Evolutionary conservation across 371 early-diverging fungal species (phyloP), one percentile per base, ranked within the genome.

Genomic region (Nematocida sp.): DNA sequence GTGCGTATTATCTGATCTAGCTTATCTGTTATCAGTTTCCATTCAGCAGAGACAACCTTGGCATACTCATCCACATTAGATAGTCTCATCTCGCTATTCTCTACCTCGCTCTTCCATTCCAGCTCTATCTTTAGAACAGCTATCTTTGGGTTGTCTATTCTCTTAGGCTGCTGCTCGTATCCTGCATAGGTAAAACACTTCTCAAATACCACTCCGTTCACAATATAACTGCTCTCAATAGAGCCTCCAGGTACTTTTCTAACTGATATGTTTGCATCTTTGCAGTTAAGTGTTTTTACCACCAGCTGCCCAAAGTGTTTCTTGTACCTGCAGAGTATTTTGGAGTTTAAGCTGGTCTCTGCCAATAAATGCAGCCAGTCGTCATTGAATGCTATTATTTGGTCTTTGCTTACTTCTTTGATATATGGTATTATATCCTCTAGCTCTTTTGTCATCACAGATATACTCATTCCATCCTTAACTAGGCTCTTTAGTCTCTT

Each of bases 101-200:
- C 98, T 83, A 91, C 90, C 82, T 99, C 99, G 41, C 95, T 95
- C 86, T 97, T 97, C 82, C 97, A 87, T 85, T 99, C 99, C 60
- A 99, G 85, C 84, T 99, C 98, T 34, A 99, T 91, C 79, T 97
- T 95, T 78, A 97, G 85, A 77, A 89, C 90, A 35, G 92, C 80
- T 52, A 99, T 89, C 86, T 88, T 90, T 77, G 97, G 96, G 85
- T 90, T 87, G 78, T 87, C 85, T 84, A 97, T 95, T 27, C 85
- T 83, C 84, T 96, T 97, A 76, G 98, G 97, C 85, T 96, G 96
- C 84, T 98, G 99, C 85, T 97, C 97, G 78, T 96, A 96, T 77
- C 99, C 99, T 38, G 99, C 99, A 82, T 97, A 97, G 7, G 97
- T 90, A 83, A 99, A 99, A 1, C 96, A 94, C 87, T 97, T 99